Conservation (phyloP, 176 grass and related monocot genomes). For the Oryza coarctata region DNA sequence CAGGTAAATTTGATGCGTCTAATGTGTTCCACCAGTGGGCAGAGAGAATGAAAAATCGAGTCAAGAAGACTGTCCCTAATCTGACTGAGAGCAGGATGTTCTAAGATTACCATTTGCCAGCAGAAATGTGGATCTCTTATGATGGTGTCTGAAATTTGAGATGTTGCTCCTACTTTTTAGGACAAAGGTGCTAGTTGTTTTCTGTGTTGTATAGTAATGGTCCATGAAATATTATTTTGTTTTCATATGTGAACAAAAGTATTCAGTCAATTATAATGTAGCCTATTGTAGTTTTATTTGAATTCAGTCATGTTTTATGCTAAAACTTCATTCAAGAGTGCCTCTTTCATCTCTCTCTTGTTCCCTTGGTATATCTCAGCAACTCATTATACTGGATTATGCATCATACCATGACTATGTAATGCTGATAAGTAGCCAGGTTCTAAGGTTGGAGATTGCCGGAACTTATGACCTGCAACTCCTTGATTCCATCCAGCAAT, state of each 20-base stretch:
- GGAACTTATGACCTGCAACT: constrained; percentile 22
- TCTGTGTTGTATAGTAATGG: constrained; percentile 35
- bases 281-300: neutral
- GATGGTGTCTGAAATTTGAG: constrained; percentile 14
- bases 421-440: neutral
- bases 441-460: constrained; percentile 9
- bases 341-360: neutral
- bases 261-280: neutral
- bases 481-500: constrained; percentile 7
- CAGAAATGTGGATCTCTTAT: neutral
- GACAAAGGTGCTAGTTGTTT: constrained; percentile 1
- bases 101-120: constrained; percentile 27
- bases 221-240: neutral
- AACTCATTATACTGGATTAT: neutral
- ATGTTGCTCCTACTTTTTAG: constrained; percentile 2
- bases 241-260: neutral
- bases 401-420: constrained; percentile 1
- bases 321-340: neutral
- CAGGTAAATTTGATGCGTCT: constrained; percentile 61
- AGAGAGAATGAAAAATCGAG: constrained; percentile 58
- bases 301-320: neutral
- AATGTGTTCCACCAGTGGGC: constrained; percentile 71
- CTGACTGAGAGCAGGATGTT: constrained; percentile 26
- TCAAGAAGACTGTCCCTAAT: constrained; percentile 39
- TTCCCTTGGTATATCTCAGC: neutral